Conservation (phyloP, 129 eudicot genomes). For the Mikania micrantha region DNA sequence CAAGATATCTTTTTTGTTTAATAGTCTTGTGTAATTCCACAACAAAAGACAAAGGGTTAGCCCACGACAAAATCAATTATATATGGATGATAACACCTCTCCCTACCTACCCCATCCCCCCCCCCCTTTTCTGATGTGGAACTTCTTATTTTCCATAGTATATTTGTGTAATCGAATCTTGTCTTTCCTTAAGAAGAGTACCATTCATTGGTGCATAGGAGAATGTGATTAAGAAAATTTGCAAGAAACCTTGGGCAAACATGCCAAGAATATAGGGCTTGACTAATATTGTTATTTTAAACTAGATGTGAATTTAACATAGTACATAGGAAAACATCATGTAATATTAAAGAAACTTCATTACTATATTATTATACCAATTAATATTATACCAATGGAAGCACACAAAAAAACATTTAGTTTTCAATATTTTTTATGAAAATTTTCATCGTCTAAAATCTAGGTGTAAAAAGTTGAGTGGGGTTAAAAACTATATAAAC, state of each 20-base stretch:
- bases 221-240: constrained; percentile 8
- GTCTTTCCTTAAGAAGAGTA: not conserved
- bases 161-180: constrained; percentile 7
- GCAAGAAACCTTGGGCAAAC: constrained; percentile 3
- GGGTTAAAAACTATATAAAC: too few species aligned
- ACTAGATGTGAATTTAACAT: not conserved
- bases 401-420: too few species aligned
- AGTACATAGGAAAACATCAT: not conserved
- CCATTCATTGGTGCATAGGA: constrained; percentile 14
- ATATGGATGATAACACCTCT: not conserved
- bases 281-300: not conserved
- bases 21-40: constrained; percentile 32
- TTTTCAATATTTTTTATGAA: too few species aligned
- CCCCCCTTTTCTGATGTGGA: constrained; percentile 11
- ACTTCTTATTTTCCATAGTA: constrained; percentile 17
- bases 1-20: constrained; percentile 24
- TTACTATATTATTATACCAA: too few species aligned
- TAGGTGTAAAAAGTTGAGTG: too few species aligned
- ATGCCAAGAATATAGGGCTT: not conserved
- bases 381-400: too few species aligned
- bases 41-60: constrained; percentile 41
- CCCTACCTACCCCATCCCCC: not conserved
- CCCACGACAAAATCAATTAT: constrained; percentile 40
- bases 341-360: not conserved
- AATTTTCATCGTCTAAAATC: too few species aligned